These are phyloP conservation scores for Amylostereum areolatum DNA, from an alignment of 1,284 basidiomycete species.

Conservation along the genomic window DNA sequence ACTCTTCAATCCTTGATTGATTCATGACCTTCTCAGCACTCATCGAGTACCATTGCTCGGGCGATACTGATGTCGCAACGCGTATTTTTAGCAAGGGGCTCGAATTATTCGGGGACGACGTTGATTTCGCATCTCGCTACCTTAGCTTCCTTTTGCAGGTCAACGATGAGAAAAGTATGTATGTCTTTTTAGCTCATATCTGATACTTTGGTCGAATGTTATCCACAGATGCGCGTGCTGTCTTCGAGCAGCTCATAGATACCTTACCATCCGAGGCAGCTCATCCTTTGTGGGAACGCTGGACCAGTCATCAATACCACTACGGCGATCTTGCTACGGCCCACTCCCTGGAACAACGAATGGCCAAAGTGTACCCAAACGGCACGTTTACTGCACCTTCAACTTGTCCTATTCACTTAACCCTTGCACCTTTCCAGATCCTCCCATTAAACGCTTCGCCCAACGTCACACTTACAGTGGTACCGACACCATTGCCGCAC, in stretches of 20 bases:
- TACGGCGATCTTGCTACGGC: slow-evolving; percentile 90
- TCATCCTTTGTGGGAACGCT: slow-evolving; percentile 88
- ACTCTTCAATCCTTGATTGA: too few species aligned
- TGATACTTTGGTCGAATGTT: slow-evolving; percentile 6
- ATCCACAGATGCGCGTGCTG: slow-evolving; percentile 89
- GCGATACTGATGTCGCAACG: slow-evolving; percentile 79
- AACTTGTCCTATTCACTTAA: neutral
- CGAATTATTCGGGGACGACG: slow-evolving; percentile 78
- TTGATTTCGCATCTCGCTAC: slow-evolving; percentile 85
- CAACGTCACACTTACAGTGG: slow-evolving; percentile 85
- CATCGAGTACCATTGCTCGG: slow-evolving; percentile 95
- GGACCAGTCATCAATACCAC: slow-evolving; percentile 94
- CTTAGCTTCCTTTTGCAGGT: slow-evolving; percentile 90
- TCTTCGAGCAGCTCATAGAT: slow-evolving; percentile 87
- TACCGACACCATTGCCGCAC: slow-evolving; percentile 83
- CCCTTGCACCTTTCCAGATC: slow-evolving; percentile 57
- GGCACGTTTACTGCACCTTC: slow-evolving; percentile 41
- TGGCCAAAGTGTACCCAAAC: slow-evolving; percentile 82
- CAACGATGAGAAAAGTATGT: slow-evolving; percentile 92
- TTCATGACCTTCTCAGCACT: too few species aligned
- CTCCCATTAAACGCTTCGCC: slow-evolving; percentile 87
- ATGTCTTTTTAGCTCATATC: slow-evolving; percentile 1
- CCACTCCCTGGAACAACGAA: slow-evolving; percentile 84
- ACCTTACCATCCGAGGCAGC: slow-evolving; percentile 79
- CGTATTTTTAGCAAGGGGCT: slow-evolving; percentile 93